These are phyloP conservation scores for Blepharisma stoltei DNA, from an alignment of 73 alveolate species.

Conservation along the genomic window DNA sequence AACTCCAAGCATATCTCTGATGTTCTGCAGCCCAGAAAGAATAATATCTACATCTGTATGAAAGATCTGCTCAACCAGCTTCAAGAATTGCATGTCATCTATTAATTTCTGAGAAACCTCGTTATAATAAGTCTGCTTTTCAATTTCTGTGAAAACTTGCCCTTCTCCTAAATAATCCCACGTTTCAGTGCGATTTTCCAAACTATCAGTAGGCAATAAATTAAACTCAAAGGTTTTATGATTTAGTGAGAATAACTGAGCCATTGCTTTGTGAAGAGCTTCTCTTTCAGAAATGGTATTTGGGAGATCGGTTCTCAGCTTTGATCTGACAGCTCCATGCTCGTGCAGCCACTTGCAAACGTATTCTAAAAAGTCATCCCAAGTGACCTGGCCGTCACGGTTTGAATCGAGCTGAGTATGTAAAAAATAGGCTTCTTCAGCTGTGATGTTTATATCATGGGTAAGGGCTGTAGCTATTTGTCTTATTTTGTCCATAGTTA, in stretches of 20 bases:
- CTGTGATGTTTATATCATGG: neutral
- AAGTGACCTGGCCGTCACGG: neutral
- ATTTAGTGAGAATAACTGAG: neutral
- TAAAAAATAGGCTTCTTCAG: neutral
- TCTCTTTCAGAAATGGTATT: neutral
- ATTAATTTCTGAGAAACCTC: neutral
- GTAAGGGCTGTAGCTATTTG: neutral
- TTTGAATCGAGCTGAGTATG: neutral
- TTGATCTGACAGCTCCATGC: neutral
- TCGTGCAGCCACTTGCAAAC: neutral
- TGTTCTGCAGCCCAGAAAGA: neutral
- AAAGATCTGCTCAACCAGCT: neutral
- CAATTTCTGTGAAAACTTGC: neutral
- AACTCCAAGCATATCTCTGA: slow-evolving; percentile 21
- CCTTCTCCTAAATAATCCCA: slow-evolving; percentile 29
- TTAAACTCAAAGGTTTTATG: neutral
- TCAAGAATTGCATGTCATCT: neutral
- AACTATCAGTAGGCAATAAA: neutral
- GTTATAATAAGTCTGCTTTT: neutral
- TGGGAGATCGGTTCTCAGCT: slow-evolving; percentile 7
- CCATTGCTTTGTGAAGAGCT: slow-evolving; percentile 13
- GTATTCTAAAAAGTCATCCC: slow-evolving; percentile 13
- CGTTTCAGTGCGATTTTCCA: slow-evolving; percentile 21
- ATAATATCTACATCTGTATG: neutral
- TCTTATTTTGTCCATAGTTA: neutral